Evolutionary conservation across 768 basidiomycete genomes (phyloP).

Genomic region (Asterophora parasitica): DNA sequence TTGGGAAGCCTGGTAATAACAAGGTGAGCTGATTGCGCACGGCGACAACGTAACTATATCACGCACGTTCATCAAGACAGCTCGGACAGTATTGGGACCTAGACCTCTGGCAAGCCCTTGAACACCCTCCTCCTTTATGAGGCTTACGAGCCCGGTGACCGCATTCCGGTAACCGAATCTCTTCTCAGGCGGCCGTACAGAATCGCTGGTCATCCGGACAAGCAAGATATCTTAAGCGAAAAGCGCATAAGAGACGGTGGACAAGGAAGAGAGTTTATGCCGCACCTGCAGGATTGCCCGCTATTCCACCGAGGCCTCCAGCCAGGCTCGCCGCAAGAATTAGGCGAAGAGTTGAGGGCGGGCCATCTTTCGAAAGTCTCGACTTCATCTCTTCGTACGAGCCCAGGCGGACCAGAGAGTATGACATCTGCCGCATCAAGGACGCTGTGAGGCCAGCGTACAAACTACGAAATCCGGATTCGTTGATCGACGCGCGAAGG

Average conservation of each 20-base stretch:
- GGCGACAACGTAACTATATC: not conserved
- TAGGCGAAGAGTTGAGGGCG: slow-evolving; percentile 49
- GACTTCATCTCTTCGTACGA: slow-evolving; percentile 76
- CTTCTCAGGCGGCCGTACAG: slow-evolving; percentile 65
- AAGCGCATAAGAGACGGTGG: slow-evolving; percentile 2
- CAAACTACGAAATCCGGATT: slow-evolving; percentile 68
- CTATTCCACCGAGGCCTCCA: slow-evolving; percentile 77
- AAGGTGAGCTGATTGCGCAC: not conserved
- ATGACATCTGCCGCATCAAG: slow-evolving; percentile 85
- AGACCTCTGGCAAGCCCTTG: slow-evolving; percentile 69
- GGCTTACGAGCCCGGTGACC: slow-evolving; percentile 60
- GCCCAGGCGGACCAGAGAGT: slow-evolving; percentile 81
- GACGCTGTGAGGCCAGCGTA: slow-evolving; percentile 83
- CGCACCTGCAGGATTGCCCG: slow-evolving; percentile 77
- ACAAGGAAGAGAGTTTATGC: slow-evolving; percentile 1
- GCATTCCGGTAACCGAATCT: slow-evolving; percentile 78
- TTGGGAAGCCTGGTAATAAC: slow-evolving; percentile 57
- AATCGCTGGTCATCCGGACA: slow-evolving; percentile 87
- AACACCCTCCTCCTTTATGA: slow-evolving; percentile 67
- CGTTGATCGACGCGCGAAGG: slow-evolving; percentile 56
- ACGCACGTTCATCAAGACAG: slow-evolving; percentile 17
- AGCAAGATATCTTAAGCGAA: slow-evolving; percentile 55
- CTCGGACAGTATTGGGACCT: slow-evolving; percentile 64
- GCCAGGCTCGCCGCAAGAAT: slow-evolving; percentile 65
- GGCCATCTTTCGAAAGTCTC: slow-evolving; percentile 43